Conservation (phyloP, 495 filamentous ascomycete species). For the Collariella sp. region DNA sequence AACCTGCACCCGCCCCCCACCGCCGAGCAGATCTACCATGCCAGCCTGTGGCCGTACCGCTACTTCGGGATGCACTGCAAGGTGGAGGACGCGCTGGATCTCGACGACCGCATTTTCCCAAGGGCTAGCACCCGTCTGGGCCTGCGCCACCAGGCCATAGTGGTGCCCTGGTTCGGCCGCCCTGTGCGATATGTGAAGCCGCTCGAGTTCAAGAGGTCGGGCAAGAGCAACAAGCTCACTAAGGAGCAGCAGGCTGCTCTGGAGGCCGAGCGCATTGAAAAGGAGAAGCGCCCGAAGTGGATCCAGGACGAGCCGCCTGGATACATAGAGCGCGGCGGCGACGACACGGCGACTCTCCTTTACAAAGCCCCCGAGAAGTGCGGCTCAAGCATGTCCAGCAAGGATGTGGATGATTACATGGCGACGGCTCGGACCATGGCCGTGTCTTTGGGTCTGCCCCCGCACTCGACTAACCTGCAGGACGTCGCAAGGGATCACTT, state of each 20-base stretch:
- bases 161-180: slow-evolving; percentile 72
- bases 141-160: slow-evolving; percentile 83
- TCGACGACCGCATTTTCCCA: slow-evolving; percentile 96
- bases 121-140: slow-evolving; percentile 89
- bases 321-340: slow-evolving; percentile 77
- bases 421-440: slow-evolving; percentile 52
- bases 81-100: slow-evolving; percentile 92
- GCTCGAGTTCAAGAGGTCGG: slow-evolving; percentile 65
- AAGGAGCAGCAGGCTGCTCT: slow-evolving; percentile 71
- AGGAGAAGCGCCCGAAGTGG: slow-evolving; percentile 81
- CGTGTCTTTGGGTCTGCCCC: slow-evolving; percentile 53
- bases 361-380: slow-evolving; percentile 52
- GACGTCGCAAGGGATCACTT: slow-evolving; percentile 77
- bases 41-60: slow-evolving; percentile 90
- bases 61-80: slow-evolving; percentile 95
- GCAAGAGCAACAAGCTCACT: slow-evolving; percentile 56
- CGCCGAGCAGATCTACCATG: slow-evolving; percentile 82
- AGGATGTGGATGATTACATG: slow-evolving; percentile 66
- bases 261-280: slow-evolving; percentile 69
- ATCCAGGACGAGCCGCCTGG: slow-evolving; percentile 84
- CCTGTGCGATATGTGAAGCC: slow-evolving; percentile 86
- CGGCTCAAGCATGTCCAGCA: slow-evolving; percentile 38
- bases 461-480: slow-evolving; percentile 73
- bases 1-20: slow-evolving; percentile 61
- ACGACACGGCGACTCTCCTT: slow-evolving; percentile 48